These are phyloP conservation scores for Piromyces finnis DNA, from an alignment of 192 early-diverging fungal species.

Conservation along the genomic window DNA sequence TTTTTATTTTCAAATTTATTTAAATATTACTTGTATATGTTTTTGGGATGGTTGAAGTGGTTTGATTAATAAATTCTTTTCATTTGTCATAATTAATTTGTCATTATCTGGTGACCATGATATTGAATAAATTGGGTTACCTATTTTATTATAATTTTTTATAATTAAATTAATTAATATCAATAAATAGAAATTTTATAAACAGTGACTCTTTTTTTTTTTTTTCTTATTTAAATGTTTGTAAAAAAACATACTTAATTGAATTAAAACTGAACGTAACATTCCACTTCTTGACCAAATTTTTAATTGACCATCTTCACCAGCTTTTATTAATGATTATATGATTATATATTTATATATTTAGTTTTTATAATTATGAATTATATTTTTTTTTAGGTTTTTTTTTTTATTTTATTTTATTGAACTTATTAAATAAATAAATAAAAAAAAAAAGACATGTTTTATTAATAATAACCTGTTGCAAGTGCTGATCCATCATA, in stretches of 20 bases:
- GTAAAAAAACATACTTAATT: conserved; percentile 5
- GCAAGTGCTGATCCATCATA: conserved; percentile 29
- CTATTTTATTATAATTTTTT: too few relatives aligned
- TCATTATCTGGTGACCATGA: conserved; percentile 37
- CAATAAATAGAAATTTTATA: too few relatives aligned
- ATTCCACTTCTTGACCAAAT: conserved; percentile 42
- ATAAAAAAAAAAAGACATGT: too few relatives aligned
- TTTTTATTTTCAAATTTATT: too few relatives aligned
- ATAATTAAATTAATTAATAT: too few relatives aligned
- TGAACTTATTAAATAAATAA: too few relatives aligned
- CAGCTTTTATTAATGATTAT: conserved; percentile 8
- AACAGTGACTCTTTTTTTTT: too few relatives aligned
- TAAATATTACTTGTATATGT: conserved; percentile 17
- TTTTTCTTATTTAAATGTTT: too few relatives aligned
- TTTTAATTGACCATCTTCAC: conserved; percentile 34
- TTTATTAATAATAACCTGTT: conserved; percentile 13
- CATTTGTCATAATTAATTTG: conserved; percentile 27
- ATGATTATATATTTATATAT: not conserved
- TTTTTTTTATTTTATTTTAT: not conserved
- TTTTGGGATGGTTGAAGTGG: conserved; percentile 30
- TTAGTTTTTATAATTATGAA: too few relatives aligned
- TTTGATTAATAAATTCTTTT: conserved; percentile 31
- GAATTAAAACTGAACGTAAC: conserved; percentile 26
- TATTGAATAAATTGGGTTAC: conserved; percentile 27
- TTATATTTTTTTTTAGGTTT: too few relatives aligned